Evolutionary conservation across 2,329 filamentous ascomycete genomes (phyloP), one percentile per base, ranked within the genome.

Genomic region (Furcasterigmium furcatum): DNA sequence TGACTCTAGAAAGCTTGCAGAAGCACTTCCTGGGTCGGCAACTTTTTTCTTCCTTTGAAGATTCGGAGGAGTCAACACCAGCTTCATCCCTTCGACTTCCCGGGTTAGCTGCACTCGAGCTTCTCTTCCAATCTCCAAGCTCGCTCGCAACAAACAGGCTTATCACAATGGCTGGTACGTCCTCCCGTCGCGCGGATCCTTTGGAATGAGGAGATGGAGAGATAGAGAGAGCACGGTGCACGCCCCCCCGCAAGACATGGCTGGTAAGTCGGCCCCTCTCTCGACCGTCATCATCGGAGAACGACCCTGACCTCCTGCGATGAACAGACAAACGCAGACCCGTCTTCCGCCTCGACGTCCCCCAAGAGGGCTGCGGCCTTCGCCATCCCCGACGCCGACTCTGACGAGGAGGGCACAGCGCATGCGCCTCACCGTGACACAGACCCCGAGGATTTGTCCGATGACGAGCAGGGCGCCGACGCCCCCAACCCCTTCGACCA

Each of bases 121-220:
- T 27, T 27, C 24, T 27, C 12, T 12, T 27, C 24, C 24, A 27
- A 7, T 27, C 24, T n/a, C n/a, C n/a, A n/a, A n/a, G n/a, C 24
- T 27, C 7, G 24, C 7, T 27, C 24, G 24, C 24, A 27, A 27
- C n/a, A n/a, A n/a, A n/a, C n/a, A 27, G 24, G 44, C 14, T 22
- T 45, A 16, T 44, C 29, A 32, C 32, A 20, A 52, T 52, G 51
- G 49, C 49, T 51, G 51, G 51, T 52, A 52, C 40, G 51, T 51
- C 39, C 40, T 13, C n/a, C 40, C 38, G n/a, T n/a, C n/a, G n/a
- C n/a, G n/a, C n/a, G n/a, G n/a, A n/a, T n/a, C n/a, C n/a, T n/a
- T n/a, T n/a, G n/a, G n/a, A n/a, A n/a, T n/a, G n/a, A n/a, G n/a
- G n/a, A n/a, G n/a, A n/a, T n/a, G n/a, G n/a, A n/a, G n/a, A n/a